These are phyloP conservation scores for Sextonia rubra DNA, from an alignment of 164 flowering plant genomes.

Conservation along the genomic window DNA sequence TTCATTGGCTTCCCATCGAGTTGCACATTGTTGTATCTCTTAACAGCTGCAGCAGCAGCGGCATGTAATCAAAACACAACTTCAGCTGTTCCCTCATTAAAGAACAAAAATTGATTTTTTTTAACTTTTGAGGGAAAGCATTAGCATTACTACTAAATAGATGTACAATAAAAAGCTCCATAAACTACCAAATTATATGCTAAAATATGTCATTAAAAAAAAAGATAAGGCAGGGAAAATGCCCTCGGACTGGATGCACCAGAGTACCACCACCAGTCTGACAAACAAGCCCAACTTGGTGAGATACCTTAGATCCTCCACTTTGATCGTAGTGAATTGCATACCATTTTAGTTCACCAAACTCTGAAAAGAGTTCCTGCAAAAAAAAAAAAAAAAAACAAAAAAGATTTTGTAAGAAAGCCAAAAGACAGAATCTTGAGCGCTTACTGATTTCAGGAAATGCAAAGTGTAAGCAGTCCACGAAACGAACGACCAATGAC, in stretches of 20 bases:
- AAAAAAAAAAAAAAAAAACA: too few relatives aligned
- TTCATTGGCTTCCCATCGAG: slow-evolving; percentile 99
- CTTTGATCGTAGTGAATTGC: slow-evolving; percentile 84
- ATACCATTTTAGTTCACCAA: slow-evolving; percentile 78
- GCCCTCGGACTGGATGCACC: neutral
- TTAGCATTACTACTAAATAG: too few relatives aligned
- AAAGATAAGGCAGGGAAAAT: neutral
- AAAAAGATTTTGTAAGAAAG: neutral
- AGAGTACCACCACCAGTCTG: neutral
- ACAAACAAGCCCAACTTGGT: slow-evolving; percentile 6
- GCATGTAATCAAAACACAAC: slow-evolving; percentile 58
- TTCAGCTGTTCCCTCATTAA: slow-evolving; percentile 79
- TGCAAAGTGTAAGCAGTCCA: neutral
- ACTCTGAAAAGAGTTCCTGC: slow-evolving; percentile 93
- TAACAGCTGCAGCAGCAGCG: slow-evolving; percentile 79
- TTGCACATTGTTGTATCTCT: slow-evolving; percentile 93
- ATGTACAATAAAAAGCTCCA: too few relatives aligned
- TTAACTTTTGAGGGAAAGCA: too few relatives aligned
- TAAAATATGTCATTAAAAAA: too few relatives aligned
- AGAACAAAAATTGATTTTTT: slow-evolving; percentile 16
- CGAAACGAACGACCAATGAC: neutral
- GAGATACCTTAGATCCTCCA: slow-evolving; percentile 91
- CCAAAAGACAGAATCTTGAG: neutral
- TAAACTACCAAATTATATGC: too few relatives aligned
- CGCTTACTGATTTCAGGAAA: neutral